A percentile compares a stretch with the other conserved stretches of the same genome.
Conservation (phyloP, 352 stramenopile species). For the Aphanomyces stellatus region DNA sequence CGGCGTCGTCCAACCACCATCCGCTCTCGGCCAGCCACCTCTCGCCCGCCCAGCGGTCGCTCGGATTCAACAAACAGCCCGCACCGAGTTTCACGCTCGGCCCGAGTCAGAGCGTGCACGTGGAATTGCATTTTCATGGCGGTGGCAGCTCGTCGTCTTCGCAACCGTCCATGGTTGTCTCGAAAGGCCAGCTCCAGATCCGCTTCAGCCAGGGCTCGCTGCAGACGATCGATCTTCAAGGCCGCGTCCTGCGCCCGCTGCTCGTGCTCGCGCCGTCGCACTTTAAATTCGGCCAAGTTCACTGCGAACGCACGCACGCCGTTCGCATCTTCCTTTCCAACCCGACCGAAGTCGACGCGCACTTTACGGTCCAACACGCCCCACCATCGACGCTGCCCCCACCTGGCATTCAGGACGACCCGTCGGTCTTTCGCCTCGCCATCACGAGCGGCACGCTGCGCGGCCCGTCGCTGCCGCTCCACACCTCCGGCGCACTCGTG, state of each 20-base stretch:
- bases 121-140: constrained; percentile 53
- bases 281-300: constrained; percentile 57
- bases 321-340: constrained; percentile 51
- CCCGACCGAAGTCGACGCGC: constrained; percentile 44
- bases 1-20: constrained; percentile 35
- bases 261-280: constrained; percentile 55
- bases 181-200: constrained; percentile 35
- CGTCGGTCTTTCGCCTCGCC: constrained; percentile 51
- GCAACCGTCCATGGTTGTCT: neutral
- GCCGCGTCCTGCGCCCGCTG: constrained; percentile 38
- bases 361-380: constrained; percentile 49
- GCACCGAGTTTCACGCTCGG: constrained; percentile 55
- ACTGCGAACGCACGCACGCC: constrained; percentile 33
- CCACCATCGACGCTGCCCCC: constrained; percentile 41
- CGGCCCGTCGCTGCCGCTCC: constrained; percentile 50
- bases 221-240: constrained; percentile 44
- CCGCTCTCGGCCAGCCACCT: constrained; percentile 47
- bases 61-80: constrained; percentile 25
- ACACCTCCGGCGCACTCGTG: constrained; percentile 37
- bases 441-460: constrained; percentile 30
- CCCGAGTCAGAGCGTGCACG: constrained; percentile 52
- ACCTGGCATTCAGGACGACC: constrained; percentile 48
- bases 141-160: neutral
- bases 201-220: constrained; percentile 58
- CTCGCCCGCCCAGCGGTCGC: constrained; percentile 40